Base-by-base conservation (phyloP, 352 stramenopile genomes). In the Pythium biforme region DNA sequence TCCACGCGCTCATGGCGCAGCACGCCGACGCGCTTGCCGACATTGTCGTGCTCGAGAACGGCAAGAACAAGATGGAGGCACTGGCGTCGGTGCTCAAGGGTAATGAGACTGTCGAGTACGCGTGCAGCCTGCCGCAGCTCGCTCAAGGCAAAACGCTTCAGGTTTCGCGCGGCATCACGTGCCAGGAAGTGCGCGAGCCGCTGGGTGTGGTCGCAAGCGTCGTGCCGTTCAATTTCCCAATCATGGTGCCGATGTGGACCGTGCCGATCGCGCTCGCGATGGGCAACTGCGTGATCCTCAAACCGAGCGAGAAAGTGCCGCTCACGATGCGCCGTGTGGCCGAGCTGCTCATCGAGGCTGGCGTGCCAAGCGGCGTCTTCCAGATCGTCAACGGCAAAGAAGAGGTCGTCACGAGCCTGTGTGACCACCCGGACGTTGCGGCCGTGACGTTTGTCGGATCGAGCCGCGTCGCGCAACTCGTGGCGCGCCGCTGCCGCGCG, bases 241-340 rank as follows among this genome's bases (percentile, higher is more conserved):
- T 98, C 66, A 99, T 99, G 90, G 94, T 99, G 7, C 94, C 96
- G 14, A 97, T 98, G 84, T 99, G 97, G 97, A 99, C 96, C 0
- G 75, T 98, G 19, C 97, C 97, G 7, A 99, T 99, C 65, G 96
- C 96, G 7, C 74, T 99, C 22, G 97, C 96, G 0, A 88, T 97
- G 58, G 97, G 96, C 33, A 99, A 99, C 77, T 97, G 88, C 60
- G 86, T 99, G 41, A 96, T 99, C 56, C 69, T 99, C 45, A 99
- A 99, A 75, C 97, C 97, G 2, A 98, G 86, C 11, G 97, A 99
- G 71, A 99, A 99, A 74, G 83, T 94, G 40, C 97, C 97, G 7
- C 47, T 98, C 26, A 98, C 96, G 0, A 98, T 98, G 93, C 69
- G 79, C 9, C 81, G 82, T 17, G 84, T 98, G 9, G 86, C 86